Percentiles rank a stretch among this genome's conserved stretches.
These are phyloP conservation scores for Verticillium nonalfalfae DNA, from an alignment of 2,329 filamentous ascomycete species.

Conservation along the genomic window DNA sequence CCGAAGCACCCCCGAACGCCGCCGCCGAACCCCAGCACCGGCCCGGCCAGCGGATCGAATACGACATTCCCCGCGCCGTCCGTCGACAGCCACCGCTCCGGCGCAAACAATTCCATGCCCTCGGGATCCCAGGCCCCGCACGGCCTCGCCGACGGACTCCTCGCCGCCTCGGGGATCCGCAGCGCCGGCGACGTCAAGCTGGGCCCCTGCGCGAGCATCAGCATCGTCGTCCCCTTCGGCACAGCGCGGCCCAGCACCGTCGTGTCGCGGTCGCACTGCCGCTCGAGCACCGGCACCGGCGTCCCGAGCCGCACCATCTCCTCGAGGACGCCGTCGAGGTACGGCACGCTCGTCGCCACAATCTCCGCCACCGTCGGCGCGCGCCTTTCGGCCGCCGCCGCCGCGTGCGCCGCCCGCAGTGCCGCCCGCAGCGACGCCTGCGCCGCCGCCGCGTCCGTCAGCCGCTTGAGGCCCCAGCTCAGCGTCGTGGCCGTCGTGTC, in stretches of 20 bases:
- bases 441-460: slow-evolving; percentile 2
- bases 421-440: slow-evolving; percentile 3
- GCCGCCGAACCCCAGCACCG: slow-evolving; percentile 25
- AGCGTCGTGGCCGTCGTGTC: slow-evolving; percentile 19
- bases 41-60: slow-evolving; percentile 26
- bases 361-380: slow-evolving; percentile 23
- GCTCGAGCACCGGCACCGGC: slow-evolving; percentile 20
- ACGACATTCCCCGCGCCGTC: slow-evolving; percentile 6
- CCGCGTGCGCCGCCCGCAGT: neutral
- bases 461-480: slow-evolving; percentile 20
- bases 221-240: slow-evolving; percentile 25
- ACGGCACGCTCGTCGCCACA: slow-evolving; percentile 17
- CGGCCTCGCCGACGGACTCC: slow-evolving; percentile 15
- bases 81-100: slow-evolving; percentile 28
- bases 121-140: slow-evolving; percentile 22
- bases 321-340: slow-evolving; percentile 29
- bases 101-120: slow-evolving; percentile 22
- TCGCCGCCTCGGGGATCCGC: slow-evolving; percentile 17
- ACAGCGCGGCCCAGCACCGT: slow-evolving; percentile 23
- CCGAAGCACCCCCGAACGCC: slow-evolving; percentile 32
- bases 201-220: slow-evolving; percentile 18
- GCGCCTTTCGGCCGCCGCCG: slow-evolving; percentile 14
- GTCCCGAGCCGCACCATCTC: slow-evolving; percentile 25
- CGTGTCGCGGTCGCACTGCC: slow-evolving; percentile 22
- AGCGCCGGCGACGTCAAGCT: slow-evolving; percentile 19